These are phyloP conservation scores for Euphorbia neoarborescens DNA, from an alignment of 441 rosid genomes.

Conservation along the genomic window DNA sequence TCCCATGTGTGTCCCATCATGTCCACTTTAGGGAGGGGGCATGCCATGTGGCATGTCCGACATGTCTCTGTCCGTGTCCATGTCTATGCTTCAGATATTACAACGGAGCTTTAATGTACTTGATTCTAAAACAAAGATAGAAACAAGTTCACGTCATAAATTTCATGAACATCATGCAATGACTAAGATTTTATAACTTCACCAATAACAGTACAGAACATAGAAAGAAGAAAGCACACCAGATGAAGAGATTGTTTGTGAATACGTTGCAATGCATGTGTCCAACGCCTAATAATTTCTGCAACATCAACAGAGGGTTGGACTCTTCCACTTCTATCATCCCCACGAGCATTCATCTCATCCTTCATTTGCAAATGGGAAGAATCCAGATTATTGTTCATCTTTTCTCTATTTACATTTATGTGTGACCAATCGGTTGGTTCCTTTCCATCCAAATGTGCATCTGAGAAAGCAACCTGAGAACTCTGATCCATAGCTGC, in stretches of 20 bases:
- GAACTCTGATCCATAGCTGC: slow-evolving; percentile 98
- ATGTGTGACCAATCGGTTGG: slow-evolving; percentile 44
- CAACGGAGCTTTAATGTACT: neutral
- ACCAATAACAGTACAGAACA: slow-evolving; percentile 6
- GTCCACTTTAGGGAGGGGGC: no score
- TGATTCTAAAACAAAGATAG: neutral
- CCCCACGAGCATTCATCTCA: slow-evolving; percentile 57
- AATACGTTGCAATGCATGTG: slow-evolving; percentile 96
- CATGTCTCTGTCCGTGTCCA: no score
- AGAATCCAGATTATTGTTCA: slow-evolving; percentile 36
- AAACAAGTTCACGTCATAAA: slow-evolving; percentile 3
- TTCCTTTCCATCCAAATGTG: slow-evolving; percentile 58
- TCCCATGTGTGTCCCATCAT: no score
- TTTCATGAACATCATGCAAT: neutral
- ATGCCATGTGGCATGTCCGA: no score
- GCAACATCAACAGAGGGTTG: slow-evolving; percentile 94
- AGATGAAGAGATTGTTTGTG: slow-evolving; percentile 94
- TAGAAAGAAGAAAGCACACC: slow-evolving; percentile 43
- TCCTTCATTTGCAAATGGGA: slow-evolving; percentile 52
- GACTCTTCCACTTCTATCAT: slow-evolving; percentile 84
- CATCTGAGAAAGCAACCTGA: slow-evolving; percentile 64
- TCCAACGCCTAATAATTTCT: slow-evolving; percentile 97
- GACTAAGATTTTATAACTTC: neutral
- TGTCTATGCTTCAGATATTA: no score
- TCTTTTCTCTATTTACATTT: slow-evolving; percentile 35